Evolutionary conservation across 2,329 filamentous ascomycete genomes (phyloP).

Genomic region (Fusarium austroafricanum): DNA sequence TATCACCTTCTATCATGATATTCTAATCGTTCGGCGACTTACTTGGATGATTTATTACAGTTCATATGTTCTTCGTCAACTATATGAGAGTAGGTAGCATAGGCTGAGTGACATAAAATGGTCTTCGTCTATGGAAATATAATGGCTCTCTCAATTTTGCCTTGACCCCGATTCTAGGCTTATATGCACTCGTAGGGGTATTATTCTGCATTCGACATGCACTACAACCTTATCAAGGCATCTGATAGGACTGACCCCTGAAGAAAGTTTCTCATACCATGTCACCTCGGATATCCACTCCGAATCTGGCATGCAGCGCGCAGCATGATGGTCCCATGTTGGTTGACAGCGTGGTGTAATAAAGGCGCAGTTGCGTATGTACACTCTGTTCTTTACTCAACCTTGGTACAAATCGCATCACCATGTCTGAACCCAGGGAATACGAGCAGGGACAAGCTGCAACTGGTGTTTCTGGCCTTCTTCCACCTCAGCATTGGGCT

Average conservation of each 20-base stretch:
- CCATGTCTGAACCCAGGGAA: background rate
- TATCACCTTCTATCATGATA: too few relatives aligned
- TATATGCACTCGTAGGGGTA: background rate
- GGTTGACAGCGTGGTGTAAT: background rate
- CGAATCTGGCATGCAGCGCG: background rate
- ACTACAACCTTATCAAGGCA: background rate
- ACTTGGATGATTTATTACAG: too few relatives aligned
- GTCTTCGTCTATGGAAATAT: too few relatives aligned
- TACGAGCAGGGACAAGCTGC: background rate
- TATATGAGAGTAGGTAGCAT: too few relatives aligned
- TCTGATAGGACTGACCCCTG: background rate
- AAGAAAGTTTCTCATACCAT: background rate
- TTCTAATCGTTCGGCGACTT: too few relatives aligned
- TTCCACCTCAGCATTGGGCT: constrained; percentile 30
- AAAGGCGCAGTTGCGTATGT: background rate
- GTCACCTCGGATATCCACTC: background rate
- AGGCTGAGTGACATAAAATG: too few relatives aligned
- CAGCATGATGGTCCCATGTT: background rate
- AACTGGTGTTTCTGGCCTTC: constrained; percentile 2
- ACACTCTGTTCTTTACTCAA: background rate
- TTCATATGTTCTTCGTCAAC: too few relatives aligned
- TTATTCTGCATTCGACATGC: background rate
- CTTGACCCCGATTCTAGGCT: too few relatives aligned
- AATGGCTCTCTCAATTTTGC: too few relatives aligned
- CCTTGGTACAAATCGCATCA: background rate